These are phyloP conservation scores for Colletotrichum neosansevieriae DNA, from an alignment of 2,329 filamentous ascomycete genomes.

Conservation along the genomic window DNA sequence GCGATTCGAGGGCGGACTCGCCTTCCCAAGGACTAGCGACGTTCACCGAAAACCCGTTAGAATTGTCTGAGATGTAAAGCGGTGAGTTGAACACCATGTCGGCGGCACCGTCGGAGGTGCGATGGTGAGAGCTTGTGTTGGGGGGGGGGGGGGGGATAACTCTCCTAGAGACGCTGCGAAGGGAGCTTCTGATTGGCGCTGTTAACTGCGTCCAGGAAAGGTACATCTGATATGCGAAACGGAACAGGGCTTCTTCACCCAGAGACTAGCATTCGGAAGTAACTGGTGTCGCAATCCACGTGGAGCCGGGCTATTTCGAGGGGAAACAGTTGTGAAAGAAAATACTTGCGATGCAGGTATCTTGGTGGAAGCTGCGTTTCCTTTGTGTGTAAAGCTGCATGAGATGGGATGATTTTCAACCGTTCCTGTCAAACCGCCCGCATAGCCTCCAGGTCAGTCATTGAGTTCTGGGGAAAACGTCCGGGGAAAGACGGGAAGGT, in stretches of 20 bases:
- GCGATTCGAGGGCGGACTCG: background rate
- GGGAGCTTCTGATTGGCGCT: slow-evolving; percentile 37
- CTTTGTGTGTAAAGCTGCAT: slow-evolving; percentile 10
- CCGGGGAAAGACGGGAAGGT: background rate
- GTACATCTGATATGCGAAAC: slow-evolving; percentile 30
- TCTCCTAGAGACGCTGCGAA: background rate
- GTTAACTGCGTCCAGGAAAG: slow-evolving; percentile 14
- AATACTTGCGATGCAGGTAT: background rate
- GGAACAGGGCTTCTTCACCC: slow-evolving; percentile 7
- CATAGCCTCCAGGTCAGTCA: background rate
- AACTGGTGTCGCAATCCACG: background rate
- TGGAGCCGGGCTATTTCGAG: background rate
- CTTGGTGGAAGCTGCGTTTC: no score
- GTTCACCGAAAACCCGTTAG: background rate
- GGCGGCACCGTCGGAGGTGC: slow-evolving; percentile 11
- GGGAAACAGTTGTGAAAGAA: background rate
- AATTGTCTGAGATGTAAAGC: background rate
- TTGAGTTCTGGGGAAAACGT: background rate
- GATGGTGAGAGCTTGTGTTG: background rate
- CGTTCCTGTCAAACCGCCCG: background rate
- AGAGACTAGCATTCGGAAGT: slow-evolving; percentile 8
- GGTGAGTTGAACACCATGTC: background rate
- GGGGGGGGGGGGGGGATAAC: background rate
- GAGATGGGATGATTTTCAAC: slow-evolving; percentile 23
- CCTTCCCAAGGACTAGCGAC: background rate